Conservation (phyloP, 768 basidiomycete species). For the Panaeolus cyanescens region DNA sequence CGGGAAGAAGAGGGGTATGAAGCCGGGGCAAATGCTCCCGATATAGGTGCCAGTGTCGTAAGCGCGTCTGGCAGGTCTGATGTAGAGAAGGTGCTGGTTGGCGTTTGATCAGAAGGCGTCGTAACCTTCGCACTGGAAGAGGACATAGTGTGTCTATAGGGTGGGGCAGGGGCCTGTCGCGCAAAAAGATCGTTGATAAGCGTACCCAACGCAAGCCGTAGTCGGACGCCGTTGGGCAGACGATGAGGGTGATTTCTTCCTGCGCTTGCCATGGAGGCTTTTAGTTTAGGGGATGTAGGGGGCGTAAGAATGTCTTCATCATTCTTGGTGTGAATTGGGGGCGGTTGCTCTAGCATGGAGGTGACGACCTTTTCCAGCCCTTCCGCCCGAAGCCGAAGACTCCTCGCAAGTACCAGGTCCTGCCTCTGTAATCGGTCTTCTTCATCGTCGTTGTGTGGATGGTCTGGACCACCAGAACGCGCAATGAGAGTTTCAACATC, state of each 20-base stretch:
- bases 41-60: conserved; percentile 26
- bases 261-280: conserved; percentile 37
- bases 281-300: conserved; percentile 50
- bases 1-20: conserved; percentile 13
- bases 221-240: conserved; percentile 79
- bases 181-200: conserved; percentile 85
- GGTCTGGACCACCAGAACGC: conserved; percentile 45
- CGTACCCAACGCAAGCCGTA: conserved; percentile 73
- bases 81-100: conserved; percentile 22
- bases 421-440: conserved; percentile 57
- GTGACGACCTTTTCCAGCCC: conserved; percentile 82
- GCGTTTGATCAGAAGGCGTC: conserved; percentile 23
- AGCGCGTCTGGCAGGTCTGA: conserved; percentile 31
- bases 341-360: conserved; percentile 80
- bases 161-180: conserved; percentile 61
- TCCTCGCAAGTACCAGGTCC: conserved; percentile 63
- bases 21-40: conserved; percentile 26
- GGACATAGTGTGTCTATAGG: conserved; percentile 41
- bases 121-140: conserved; percentile 22
- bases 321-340: conserved; percentile 57
- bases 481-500: conserved; percentile 51
- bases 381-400: conserved; percentile 72
- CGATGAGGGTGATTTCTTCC: conserved; percentile 45
- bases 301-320: conserved; percentile 56
- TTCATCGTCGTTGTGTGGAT: conserved; percentile 56